A percentile compares a stretch with the other conserved stretches of the same genome.
phyloP scores from a whole-genome alignment of 2,329 filamentous ascomycete species.

The Alternaria infectoria region DNA sequence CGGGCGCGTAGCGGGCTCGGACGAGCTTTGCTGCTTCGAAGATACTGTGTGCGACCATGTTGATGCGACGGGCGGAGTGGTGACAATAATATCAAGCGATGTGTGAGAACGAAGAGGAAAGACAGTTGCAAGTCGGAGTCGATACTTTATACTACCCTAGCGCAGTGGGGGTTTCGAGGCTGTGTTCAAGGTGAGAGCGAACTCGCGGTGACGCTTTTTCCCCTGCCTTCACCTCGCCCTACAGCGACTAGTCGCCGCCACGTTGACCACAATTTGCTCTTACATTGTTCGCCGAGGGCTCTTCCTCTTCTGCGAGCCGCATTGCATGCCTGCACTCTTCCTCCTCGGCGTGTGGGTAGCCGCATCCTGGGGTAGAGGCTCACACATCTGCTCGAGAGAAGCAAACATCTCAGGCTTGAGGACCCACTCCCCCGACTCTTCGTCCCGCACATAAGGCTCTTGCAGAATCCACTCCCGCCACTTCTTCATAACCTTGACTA shows the following conservation, averaged over 20 bases:
- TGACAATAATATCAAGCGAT: neutral
- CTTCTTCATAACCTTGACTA: neutral
- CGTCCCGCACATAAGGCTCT: neutral
- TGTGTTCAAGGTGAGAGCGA: neutral
- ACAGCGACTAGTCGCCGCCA: neutral
- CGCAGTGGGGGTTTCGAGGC: too few species aligned
- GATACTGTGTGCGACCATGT: neutral
- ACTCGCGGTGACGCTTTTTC: neutral
- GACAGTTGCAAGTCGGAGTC: too few species aligned
- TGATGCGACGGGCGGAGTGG: neutral
- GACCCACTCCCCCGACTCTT: neutral
- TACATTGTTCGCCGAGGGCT: neutral
- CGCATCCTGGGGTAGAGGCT: neutral
- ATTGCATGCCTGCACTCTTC: neutral
- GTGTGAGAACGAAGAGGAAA: neutral
- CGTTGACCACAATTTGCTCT: too few species aligned
- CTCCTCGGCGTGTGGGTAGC: neutral
- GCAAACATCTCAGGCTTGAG: neutral
- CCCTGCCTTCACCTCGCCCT: neutral
- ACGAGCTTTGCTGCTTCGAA: neutral
- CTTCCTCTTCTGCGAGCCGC: neutral
- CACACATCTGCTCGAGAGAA: neutral
- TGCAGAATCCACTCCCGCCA: slow-evolving; percentile 1
- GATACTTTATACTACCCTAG: too few species aligned
- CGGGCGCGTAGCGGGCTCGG: neutral